Base-by-base conservation (phyloP, 805 yeast genomes). In the Jamesozyma spencerorum region DNA sequence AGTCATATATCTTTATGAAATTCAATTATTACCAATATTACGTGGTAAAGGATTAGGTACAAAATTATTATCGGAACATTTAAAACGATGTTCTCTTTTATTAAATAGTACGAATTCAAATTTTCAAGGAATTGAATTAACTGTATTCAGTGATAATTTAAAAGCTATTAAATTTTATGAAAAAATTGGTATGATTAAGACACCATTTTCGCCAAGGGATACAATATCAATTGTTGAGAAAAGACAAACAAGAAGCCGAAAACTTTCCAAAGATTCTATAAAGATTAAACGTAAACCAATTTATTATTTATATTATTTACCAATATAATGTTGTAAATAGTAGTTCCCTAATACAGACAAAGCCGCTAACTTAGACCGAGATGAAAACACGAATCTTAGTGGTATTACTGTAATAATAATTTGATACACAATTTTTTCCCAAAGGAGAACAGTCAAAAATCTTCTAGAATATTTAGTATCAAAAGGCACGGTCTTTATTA, bases 1-100 rank as follows among this genome's bases (percentile, higher is more conserved):
- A 20, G 57, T 58, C n/a, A 38, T 59, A n/a, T 59, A 57, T 41
- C 41, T 59, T 17, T 58, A 58, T 45, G 64, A 59, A 32, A 49
- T 59, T 22, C 64, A 59, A 32, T 36, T 57, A n/a, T 31, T 43
- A 6, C 36, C 42, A n/a, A 13, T 17, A 2, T 28, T 40, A 15
- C 52, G 50, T 22, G 42, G 50, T 11, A 47, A 42, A 26, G 49
- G 51, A 11, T 28, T 59, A 24, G 64, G 63, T 8, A 30, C 37
- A 8, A 34, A 31, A 32, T 38, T 55, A 13, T 4, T 57, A 14
- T 29, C 20, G 13, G 34, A 19, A 13, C 33, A 43, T 26, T 36
- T 39, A 8, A 2, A 20, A 3, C 12, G 18, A 30, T 37, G 36
- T 31, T 27, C 35, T n/a, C 8, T 22, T 2, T 12, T 22, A 20